A percentile compares a stretch with the other conserved stretches of the same genome.
phyloP scores from a whole-genome alignment of 192 early-diverging fungal genomes.

The Gryganskiella cystojenkinii region DNA sequence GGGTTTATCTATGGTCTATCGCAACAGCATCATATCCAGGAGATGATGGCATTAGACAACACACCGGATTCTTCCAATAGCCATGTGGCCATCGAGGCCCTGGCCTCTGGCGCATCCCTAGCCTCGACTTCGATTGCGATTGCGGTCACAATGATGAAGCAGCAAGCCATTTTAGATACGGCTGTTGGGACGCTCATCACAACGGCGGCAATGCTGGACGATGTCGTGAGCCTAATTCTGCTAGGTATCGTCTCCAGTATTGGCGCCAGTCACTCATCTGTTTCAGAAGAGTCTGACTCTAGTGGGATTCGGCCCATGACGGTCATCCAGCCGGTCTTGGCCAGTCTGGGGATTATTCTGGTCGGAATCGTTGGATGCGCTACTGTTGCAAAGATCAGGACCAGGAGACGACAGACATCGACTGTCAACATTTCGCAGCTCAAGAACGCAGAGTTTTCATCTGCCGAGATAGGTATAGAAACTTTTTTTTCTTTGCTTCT shows the following conservation, averaged over 20 bases:
- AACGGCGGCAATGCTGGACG: conserved; percentile 48
- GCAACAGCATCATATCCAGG: conserved; percentile 4
- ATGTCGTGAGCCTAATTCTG: conserved; percentile 31
- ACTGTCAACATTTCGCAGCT: neutral
- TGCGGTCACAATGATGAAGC: conserved; percentile 41
- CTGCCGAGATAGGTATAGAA: neutral
- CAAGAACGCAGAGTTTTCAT: neutral
- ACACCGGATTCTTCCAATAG: neutral
- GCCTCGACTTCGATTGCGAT: conserved; percentile 51
- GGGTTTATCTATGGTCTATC: conserved; percentile 32
- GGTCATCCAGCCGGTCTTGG: conserved; percentile 35
- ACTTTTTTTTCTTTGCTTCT: neutral
- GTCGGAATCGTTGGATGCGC: conserved; percentile 25
- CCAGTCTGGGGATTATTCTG: conserved; percentile 32
- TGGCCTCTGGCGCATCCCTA: conserved; percentile 46
- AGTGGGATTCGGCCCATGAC: conserved; percentile 25
- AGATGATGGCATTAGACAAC: neutral
- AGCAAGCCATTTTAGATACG: conserved; percentile 27
- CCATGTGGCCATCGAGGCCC: conserved; percentile 16
- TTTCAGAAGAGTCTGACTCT: neutral
- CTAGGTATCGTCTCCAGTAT: conserved; percentile 35
- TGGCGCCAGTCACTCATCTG: neutral
- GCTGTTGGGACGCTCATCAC: conserved; percentile 30
- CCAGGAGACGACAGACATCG: neutral
- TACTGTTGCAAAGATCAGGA: neutral